Conservation (phyloP, 1,284 basidiomycete genomes). For the Ganoderma lingzhi region DNA sequence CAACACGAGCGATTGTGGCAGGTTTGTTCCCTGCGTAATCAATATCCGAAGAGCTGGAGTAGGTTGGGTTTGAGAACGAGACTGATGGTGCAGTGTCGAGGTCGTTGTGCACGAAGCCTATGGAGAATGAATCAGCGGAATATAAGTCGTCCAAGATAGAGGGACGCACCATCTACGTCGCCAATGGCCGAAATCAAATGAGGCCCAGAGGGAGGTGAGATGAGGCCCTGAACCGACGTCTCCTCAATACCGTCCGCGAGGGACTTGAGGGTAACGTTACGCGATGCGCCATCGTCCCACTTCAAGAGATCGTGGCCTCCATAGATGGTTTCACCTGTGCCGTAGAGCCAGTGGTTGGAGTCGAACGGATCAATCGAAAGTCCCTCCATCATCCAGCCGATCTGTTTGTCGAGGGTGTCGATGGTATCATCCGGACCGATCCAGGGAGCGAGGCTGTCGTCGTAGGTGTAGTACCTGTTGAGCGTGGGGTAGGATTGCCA, state of each 20-base stretch:
- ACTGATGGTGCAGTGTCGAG: constrained; percentile 53
- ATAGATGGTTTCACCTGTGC: constrained; percentile 66
- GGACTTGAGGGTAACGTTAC: constrained; percentile 65
- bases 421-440: constrained; percentile 57
- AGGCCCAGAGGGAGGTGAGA: constrained; percentile 59
- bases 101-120: constrained; percentile 53
- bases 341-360: constrained; percentile 73
- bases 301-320: constrained; percentile 62
- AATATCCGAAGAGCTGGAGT: constrained; percentile 59
- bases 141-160: constrained; percentile 5
- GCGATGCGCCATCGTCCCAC: constrained; percentile 58
- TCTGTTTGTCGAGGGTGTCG: constrained; percentile 42
- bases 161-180: constrained; percentile 57
- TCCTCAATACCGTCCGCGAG: constrained; percentile 73
- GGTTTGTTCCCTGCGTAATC: constrained; percentile 67
- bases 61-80: constrained; percentile 56
- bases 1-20: constrained; percentile 60
- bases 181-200: constrained; percentile 64
- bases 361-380: constrained; percentile 69
- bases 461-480: constrained; percentile 62
- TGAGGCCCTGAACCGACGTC: constrained; percentile 60
- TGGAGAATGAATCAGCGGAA: not conserved
- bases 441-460: constrained; percentile 64
- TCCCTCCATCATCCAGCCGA: constrained; percentile 54
- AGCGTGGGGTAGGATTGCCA: constrained; percentile 58